Conservation (phyloP, 139 green algal species). For the Gonium pectorale region DNA sequence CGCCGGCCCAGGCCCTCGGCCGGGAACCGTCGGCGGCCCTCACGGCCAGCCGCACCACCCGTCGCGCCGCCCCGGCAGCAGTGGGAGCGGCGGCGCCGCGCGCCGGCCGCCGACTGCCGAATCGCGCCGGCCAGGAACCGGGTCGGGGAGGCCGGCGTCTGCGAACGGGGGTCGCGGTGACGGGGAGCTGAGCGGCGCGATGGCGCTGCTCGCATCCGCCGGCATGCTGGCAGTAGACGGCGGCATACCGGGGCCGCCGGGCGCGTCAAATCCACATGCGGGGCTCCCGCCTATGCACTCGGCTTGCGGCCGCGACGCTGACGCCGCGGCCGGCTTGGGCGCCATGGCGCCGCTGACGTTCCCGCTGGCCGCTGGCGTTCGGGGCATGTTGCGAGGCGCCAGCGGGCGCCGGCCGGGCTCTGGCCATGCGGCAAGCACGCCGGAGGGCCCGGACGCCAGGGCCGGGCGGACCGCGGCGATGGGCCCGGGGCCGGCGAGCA, state of each 20-base stretch:
- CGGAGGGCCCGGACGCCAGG: background rate
- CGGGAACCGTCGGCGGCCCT: too few relatives aligned
- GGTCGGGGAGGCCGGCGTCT: background rate
- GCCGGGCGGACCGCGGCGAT: too few relatives aligned
- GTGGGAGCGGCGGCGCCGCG: too few relatives aligned
- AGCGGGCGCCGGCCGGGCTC: background rate
- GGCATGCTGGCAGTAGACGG: background rate
- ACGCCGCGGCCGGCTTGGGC: background rate
- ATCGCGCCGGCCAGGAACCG: too few relatives aligned
- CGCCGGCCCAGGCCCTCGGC: too few relatives aligned
- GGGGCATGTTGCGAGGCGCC: constrained; percentile 6
- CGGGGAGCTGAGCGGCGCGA: background rate
- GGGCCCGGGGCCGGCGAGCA: background rate
- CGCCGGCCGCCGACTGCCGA: too few relatives aligned
- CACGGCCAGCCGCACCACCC: too few relatives aligned
- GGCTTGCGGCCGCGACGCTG: background rate
- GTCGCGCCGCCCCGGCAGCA: too few relatives aligned
- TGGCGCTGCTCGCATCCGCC: background rate
- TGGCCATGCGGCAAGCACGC: background rate
- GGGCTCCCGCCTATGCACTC: too few relatives aligned
- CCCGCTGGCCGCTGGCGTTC: constrained; percentile 31
- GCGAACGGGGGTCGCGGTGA: background rate
- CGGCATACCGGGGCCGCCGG: background rate
- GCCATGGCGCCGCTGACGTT: constrained; percentile 35
- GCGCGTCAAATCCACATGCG: too few relatives aligned